phyloP scores from a whole-genome alignment of 352 stramenopile genomes.

The Pythium dissimile region DNA sequence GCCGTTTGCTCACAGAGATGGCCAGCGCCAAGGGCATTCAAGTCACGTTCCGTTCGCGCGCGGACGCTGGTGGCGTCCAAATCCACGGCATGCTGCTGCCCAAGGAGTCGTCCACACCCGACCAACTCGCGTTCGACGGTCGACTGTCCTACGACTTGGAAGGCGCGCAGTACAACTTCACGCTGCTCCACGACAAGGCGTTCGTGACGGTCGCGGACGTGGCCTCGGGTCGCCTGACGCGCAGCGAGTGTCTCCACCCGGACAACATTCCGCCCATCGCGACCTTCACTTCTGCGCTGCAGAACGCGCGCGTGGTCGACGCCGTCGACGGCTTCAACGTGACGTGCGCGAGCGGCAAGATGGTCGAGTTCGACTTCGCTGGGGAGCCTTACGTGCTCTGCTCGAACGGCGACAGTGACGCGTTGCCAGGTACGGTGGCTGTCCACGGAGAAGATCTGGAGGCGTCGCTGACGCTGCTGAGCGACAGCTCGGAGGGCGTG shows the following conservation, averaged over 20 bases:
- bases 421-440: background rate
- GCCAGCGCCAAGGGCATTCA: conserved; percentile 27
- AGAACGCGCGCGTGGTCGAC: conserved; percentile 28
- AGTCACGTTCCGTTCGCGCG: conserved; percentile 20
- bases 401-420: background rate
- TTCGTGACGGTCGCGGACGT: conserved; percentile 24
- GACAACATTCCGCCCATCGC: conserved; percentile 24
- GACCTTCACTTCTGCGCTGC: conserved; percentile 20
- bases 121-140: conserved; percentile 23
- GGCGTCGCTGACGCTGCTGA: conserved; percentile 16
- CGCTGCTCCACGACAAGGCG: conserved; percentile 20
- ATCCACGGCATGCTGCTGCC: conserved; percentile 25
- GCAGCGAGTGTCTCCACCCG: conserved; percentile 20
- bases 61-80: conserved; percentile 2
- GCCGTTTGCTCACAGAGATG: conserved; percentile 25
- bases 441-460: conserved; percentile 19
- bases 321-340: conserved; percentile 14
- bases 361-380: conserved; percentile 29
- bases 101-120: conserved; percentile 3
- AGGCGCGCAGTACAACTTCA: conserved; percentile 30
- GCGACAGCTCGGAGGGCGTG: conserved; percentile 13
- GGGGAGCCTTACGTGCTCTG: conserved; percentile 29
- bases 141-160: conserved; percentile 26
- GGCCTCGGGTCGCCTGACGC: conserved; percentile 6
- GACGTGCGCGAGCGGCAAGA: conserved; percentile 20